Percentiles rank a stretch among this genome's conserved stretches.
phyloP scores from a whole-genome alignment of 768 basidiomycete species.

The Termitomyces sp. region DNA sequence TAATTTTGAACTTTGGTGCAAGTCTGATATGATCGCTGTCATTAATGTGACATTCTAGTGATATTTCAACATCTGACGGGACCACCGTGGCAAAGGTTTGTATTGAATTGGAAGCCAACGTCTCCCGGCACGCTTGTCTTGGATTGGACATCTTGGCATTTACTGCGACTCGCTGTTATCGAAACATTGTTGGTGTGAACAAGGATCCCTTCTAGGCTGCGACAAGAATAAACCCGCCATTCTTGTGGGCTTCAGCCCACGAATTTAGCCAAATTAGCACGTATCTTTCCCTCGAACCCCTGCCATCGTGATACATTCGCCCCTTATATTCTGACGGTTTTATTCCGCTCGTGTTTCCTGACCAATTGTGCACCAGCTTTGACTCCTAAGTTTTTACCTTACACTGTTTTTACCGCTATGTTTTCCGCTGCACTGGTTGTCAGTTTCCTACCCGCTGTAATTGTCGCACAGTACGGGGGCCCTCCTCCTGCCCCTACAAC shows the following conservation, averaged over 20 bases:
- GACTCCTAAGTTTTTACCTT: not conserved
- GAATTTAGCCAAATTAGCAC: not conserved
- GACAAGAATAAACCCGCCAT: not conserved
- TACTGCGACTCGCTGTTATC: not conserved
- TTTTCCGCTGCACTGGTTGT: slow-evolving; percentile 23
- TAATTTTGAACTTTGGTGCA: not conserved
- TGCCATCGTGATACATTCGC: not conserved
- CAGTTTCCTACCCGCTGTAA: slow-evolving; percentile 29
- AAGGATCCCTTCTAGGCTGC: not conserved
- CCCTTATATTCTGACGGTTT: not conserved
- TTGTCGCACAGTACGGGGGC: slow-evolving; percentile 33
- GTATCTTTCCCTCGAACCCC: not conserved
- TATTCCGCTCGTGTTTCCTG: not conserved
- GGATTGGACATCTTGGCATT: not conserved
- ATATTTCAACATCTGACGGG: not conserved
- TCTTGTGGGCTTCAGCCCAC: slow-evolving; percentile 1
- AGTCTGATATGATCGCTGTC: not conserved
- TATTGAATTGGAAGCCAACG: not conserved
- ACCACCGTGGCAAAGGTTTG: not conserved
- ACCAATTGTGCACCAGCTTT: not conserved
- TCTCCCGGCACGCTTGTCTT: not conserved
- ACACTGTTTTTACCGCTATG: slow-evolving; percentile 12
- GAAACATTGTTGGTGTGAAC: slow-evolving; percentile 7
- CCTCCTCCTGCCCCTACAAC: slow-evolving; percentile 18
- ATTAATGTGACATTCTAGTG: not conserved